These are phyloP conservation scores for Hysterangium stoloniferum DNA, from an alignment of 768 basidiomycete genomes.

Conservation along the genomic window DNA sequence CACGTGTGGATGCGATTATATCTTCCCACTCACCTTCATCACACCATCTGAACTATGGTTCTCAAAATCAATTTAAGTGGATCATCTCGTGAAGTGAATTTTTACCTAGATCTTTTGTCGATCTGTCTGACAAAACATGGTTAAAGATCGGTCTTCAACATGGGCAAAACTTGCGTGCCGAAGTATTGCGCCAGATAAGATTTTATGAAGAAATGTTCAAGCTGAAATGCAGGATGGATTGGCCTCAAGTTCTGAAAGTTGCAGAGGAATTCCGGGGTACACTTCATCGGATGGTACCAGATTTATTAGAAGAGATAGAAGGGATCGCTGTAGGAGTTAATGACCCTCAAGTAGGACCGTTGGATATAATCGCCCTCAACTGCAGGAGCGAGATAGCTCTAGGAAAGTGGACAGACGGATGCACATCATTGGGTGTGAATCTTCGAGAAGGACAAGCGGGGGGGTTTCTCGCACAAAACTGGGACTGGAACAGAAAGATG, in stretches of 20 bases:
- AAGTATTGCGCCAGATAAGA: conserved; percentile 24
- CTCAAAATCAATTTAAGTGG: no score
- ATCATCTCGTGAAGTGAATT: no score
- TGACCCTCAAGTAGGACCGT: conserved; percentile 16
- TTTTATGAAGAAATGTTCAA: conserved; percentile 28
- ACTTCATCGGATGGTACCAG: conserved; percentile 21
- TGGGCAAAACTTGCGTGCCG: conserved; percentile 21
- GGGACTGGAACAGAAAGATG: conserved; percentile 29
- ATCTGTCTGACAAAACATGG: no score
- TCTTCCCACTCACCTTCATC: no score
- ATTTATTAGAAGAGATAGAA: conserved; percentile 27
- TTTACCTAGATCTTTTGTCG: no score
- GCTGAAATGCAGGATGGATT: conserved; percentile 25
- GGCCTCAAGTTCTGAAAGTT: conserved; percentile 24
- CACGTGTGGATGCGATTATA: no score
- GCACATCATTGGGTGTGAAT: conserved; percentile 27
- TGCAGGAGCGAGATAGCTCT: conserved; percentile 32
- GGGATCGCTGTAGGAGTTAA: conserved; percentile 27
- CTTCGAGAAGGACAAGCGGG: conserved; percentile 5
- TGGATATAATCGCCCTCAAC: conserved; percentile 30
- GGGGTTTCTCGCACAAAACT: conserved; percentile 29
- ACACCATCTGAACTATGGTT: no score
- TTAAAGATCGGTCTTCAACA: conserved; percentile 26
- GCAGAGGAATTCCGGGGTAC: conserved; percentile 21
- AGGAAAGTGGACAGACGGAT: conserved; percentile 30